Conservation (phyloP, 2,329 filamentous ascomycete genomes). For the Fusarium buharicum region DNA sequence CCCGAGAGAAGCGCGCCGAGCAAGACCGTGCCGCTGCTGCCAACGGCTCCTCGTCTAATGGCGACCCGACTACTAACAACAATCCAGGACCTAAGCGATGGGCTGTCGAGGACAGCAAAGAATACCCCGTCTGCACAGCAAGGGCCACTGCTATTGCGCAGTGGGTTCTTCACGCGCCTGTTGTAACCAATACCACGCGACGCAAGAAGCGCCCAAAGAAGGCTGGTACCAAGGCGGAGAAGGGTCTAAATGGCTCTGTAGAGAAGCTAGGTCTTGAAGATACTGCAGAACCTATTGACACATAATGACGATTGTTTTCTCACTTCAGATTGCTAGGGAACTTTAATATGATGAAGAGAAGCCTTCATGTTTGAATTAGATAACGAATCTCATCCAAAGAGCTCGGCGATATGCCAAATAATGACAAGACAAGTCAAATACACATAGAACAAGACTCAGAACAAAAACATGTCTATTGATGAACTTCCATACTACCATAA, state of each 20-base stretch:
- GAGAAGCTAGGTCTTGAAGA: constrained; percentile 23
- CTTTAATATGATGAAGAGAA: not conserved
- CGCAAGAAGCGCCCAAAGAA: constrained; percentile 53
- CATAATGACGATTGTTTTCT: not conserved
- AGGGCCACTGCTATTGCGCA: constrained; percentile 73
- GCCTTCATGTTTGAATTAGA: not conserved
- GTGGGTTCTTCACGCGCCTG: constrained; percentile 73
- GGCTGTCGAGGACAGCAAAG: constrained; percentile 72
- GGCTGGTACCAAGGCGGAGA: constrained; percentile 10
- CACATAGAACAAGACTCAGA: constrained; percentile 14
- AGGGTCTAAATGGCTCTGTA: constrained; percentile 15
- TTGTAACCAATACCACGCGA: constrained; percentile 51
- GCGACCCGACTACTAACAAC: not conserved
- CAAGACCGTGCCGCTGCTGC: constrained; percentile 48
- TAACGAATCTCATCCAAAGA: not conserved
- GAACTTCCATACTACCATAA: constrained; percentile 14
- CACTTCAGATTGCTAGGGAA: not conserved
- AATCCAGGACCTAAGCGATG: constrained; percentile 60
- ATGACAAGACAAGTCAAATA: constrained; percentile 1
- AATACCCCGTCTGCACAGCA: constrained; percentile 76
- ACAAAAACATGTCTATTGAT: constrained; percentile 19
- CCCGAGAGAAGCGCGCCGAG: constrained; percentile 67
- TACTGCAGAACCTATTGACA: not conserved
- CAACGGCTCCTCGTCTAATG: not conserved
- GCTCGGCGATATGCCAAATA: not conserved